Evolutionary conservation across 495 filamentous ascomycete genomes (phyloP).

Genomic region (Podospora anserina): DNA sequence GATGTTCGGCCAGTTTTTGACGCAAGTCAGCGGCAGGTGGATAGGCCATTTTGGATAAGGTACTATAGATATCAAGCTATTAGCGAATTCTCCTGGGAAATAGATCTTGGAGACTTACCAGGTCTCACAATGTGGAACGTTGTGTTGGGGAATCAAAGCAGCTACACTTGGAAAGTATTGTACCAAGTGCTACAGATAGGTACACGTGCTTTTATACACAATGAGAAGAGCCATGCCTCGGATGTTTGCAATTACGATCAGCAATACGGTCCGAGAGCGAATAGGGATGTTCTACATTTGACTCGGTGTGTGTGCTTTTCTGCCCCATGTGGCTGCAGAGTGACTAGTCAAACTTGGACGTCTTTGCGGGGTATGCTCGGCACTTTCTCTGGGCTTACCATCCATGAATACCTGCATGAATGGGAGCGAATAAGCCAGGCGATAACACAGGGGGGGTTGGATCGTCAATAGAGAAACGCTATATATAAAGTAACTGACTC

Average conservation of each 20-base stretch:
- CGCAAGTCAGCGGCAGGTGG: conserved; percentile 19
- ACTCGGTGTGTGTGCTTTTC: background rate
- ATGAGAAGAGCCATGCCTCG: too few species aligned
- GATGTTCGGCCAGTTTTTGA: conserved; percentile 17
- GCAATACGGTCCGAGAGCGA: background rate
- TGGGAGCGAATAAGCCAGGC: background rate
- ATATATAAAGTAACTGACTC: too few species aligned
- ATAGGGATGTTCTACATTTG: background rate
- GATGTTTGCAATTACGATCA: background rate
- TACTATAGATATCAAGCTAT: background rate
- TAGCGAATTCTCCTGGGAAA: background rate
- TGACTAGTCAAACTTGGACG: background rate
- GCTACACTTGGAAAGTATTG: too few species aligned
- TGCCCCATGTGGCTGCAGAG: background rate
- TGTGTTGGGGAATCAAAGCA: too few species aligned
- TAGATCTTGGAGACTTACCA: background rate
- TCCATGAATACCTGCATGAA: background rate
- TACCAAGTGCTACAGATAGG: too few species aligned
- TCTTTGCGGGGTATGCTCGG: background rate
- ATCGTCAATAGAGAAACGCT: too few species aligned
- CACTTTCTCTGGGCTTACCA: background rate
- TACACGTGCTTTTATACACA: too few species aligned
- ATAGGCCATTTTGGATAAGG: background rate
- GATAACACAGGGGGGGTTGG: background rate
- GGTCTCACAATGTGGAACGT: too few species aligned